Conservation (phyloP, 2,329 filamentous ascomycete genomes). For the Trichoderma breve region DNA sequence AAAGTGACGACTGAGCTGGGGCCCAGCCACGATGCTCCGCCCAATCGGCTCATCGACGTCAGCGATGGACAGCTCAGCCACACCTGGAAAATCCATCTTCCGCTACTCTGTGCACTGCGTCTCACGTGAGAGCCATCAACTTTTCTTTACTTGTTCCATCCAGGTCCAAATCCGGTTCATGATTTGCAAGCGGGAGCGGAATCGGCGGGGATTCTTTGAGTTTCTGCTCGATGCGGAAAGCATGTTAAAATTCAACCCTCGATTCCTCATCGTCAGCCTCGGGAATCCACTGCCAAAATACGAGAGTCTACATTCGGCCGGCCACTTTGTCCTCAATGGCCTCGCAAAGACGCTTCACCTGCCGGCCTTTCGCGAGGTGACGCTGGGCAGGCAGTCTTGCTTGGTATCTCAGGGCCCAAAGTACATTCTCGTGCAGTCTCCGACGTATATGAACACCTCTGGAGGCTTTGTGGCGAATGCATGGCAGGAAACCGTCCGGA, state of each 20-base stretch:
- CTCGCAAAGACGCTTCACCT: slow-evolving; percentile 49
- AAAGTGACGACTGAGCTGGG: slow-evolving; percentile 25
- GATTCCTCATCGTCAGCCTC: slow-evolving; percentile 78
- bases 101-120: not conserved
- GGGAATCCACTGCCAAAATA: slow-evolving; percentile 78
- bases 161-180: not conserved
- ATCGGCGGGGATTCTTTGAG: not conserved
- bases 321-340: slow-evolving; percentile 70
- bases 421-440: slow-evolving; percentile 71
- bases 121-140: slow-evolving; percentile 33
- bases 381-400: slow-evolving; percentile 52
- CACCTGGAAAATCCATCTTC: slow-evolving; percentile 13
- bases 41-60: slow-evolving; percentile 32
- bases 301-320: slow-evolving; percentile 81
- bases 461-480: slow-evolving; percentile 67
- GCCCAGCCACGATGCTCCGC: slow-evolving; percentile 34
- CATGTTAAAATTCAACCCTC: slow-evolving; percentile 39
- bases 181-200: slow-evolving; percentile 10
- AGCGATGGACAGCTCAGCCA: slow-evolving; percentile 23
- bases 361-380: slow-evolving; percentile 48
- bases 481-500: slow-evolving; percentile 56
- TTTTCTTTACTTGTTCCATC: not conserved
- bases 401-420: slow-evolving; percentile 48
- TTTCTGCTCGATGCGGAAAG: slow-evolving; percentile 23
- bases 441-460: slow-evolving; percentile 79